Percentiles rank a stretch among this genome's conserved stretches.
phyloP scores from a whole-genome alignment of 139 green algal species.

The Chlamydomonas applanata region DNA sequence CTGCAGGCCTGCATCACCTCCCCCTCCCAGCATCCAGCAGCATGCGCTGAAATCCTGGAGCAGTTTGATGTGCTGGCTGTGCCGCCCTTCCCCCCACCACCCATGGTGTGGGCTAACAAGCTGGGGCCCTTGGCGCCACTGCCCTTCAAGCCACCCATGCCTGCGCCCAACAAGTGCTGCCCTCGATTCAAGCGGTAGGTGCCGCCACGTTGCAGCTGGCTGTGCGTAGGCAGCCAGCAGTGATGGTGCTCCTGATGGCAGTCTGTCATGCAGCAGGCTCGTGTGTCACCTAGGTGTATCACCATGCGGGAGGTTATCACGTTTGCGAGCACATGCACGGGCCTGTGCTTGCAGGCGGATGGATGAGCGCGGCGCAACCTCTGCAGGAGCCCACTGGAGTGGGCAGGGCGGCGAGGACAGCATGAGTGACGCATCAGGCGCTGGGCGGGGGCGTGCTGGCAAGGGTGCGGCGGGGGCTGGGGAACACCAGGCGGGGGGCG shows the following conservation, averaged over 20 bases:
- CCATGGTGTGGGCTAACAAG: not conserved
- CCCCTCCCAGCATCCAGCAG: not conserved
- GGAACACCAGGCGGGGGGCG: not conserved
- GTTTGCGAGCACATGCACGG: no score
- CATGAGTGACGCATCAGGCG: not conserved
- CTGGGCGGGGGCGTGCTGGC: not conserved
- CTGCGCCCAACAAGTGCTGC: not conserved
- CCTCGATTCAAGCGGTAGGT: not conserved
- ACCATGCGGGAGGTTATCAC: no score
- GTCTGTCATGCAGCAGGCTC: no score
- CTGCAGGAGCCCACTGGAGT: not conserved
- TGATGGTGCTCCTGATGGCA: not conserved
- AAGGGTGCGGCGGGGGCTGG: not conserved
- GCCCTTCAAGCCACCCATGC: not conserved
- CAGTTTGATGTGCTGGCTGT: not conserved
- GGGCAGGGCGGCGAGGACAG: not conserved
- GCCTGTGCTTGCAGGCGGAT: no score
- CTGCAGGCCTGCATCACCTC: not conserved
- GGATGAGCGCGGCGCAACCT: no score
- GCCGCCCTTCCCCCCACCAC: not conserved
- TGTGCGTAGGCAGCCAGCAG: not conserved
- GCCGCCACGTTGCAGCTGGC: no score
- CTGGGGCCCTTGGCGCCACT: constrained; percentile 1
- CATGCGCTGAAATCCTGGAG: constrained; percentile 1
- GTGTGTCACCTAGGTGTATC: no score